Conservation (phyloP, 371 early-diverging fungal species). For the Mucor irregularis region DNA sequence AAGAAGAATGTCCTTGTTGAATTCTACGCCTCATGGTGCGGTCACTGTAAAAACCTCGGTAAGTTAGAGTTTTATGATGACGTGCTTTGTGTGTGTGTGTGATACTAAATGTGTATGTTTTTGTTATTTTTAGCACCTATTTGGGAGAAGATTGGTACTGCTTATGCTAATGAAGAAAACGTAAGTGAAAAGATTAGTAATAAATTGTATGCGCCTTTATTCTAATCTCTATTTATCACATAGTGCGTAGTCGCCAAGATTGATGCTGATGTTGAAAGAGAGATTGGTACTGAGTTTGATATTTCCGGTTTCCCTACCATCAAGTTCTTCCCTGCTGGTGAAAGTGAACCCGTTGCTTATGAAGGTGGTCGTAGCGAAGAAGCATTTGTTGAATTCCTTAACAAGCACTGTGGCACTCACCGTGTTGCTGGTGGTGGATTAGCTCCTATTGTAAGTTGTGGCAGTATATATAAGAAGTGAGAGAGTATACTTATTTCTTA, state of each 20-base stretch:
- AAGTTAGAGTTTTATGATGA: conserved; percentile 9
- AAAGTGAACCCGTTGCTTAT: conserved; percentile 71
- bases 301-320: conserved; percentile 85
- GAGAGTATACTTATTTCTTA: too few relatives aligned
- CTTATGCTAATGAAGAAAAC: conserved; percentile 50
- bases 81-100: neutral
- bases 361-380: conserved; percentile 78
- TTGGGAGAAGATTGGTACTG: conserved; percentile 62
- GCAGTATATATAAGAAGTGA: too few relatives aligned
- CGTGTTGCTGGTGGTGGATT: conserved; percentile 82
- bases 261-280: conserved; percentile 75
- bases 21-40: conserved; percentile 88
- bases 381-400: conserved; percentile 86
- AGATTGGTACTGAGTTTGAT: conserved; percentile 58
- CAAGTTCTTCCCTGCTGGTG: conserved; percentile 82
- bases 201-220: neutral
- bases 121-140: conserved; percentile 52
- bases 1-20: conserved; percentile 76
- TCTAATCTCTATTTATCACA: too few relatives aligned
- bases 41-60: conserved; percentile 80
- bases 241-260: conserved; percentile 86
- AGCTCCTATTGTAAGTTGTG: conserved; percentile 5
- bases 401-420: conserved; percentile 83
- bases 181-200: conserved; percentile 12
- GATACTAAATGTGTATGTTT: neutral